Evolutionary conservation across 1,139 yeast species (phyloP).

Genomic region (Yamadazyma songkhlaensis): DNA sequence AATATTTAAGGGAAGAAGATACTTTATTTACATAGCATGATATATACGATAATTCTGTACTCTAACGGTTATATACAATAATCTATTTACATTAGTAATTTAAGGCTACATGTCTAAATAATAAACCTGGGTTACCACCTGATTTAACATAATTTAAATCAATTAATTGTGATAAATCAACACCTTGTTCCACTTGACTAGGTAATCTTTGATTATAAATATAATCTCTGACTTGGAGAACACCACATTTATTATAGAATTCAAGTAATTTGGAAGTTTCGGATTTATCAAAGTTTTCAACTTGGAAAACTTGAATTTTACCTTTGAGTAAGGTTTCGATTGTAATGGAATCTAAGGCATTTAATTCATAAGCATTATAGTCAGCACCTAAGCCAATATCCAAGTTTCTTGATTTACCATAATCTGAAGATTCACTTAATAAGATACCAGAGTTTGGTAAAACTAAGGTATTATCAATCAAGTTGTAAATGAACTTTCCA

Average conservation of each 20-base stretch:
- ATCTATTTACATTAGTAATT: conserved; percentile 16
- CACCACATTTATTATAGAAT: conserved; percentile 54
- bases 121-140: conserved; percentile 75
- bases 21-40: conserved; percentile 70
- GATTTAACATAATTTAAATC: conserved; percentile 67
- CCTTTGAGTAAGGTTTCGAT: conserved; percentile 48
- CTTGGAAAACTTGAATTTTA: conserved; percentile 45
- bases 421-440: conserved; percentile 50
- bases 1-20: conserved; percentile 96
- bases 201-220: conserved; percentile 35
- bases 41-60: conserved; percentile 6
- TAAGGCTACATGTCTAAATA: conserved; percentile 44
- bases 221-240: conserved; percentile 44
- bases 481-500: conserved; percentile 56
- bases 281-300: conserved; percentile 49
- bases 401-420: conserved; percentile 42
- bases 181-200: conserved; percentile 19
- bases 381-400: conserved; percentile 56
- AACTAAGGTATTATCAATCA: conserved; percentile 51
- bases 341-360: conserved; percentile 53
- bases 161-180: conserved; percentile 28
- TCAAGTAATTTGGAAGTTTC: conserved; percentile 55
- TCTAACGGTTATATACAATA: not conserved
- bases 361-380: conserved; percentile 55
- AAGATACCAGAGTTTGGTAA: conserved; percentile 65